A percentile compares a stretch with the other conserved stretches of the same genome.
Evolutionary conservation across 306 rosid species (phyloP).

Genomic region (Astragalus glycyphyllos): DNA sequence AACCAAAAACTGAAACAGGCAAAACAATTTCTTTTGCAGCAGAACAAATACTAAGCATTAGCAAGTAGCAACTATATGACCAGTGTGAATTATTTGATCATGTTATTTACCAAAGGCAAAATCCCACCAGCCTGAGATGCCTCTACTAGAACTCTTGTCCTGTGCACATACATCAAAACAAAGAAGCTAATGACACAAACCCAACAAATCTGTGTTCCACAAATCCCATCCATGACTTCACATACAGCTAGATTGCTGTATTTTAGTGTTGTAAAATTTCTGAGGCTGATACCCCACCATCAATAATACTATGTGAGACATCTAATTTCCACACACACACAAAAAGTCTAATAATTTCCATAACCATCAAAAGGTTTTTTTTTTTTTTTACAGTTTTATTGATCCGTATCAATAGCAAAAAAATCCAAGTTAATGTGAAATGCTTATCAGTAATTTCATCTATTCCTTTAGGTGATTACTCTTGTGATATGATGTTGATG

Average conservation of each 20-base stretch:
- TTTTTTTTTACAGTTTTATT: background rate
- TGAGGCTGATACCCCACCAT: constrained; percentile 46
- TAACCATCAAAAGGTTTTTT: background rate
- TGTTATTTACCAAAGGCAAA: constrained; percentile 37
- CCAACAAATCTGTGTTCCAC: constrained; percentile 21
- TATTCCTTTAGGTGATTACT: background rate
- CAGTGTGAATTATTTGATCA: constrained; percentile 10
- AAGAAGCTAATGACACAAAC: constrained; percentile 39
- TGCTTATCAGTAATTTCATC: background rate
- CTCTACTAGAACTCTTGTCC: constrained; percentile 21
- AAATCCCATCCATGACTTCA: constrained; percentile 47
- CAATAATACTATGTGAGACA: constrained; percentile 11
- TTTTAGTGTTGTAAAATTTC: constrained; percentile 30
- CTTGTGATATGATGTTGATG: constrained; percentile 35
- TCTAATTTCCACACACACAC: too few relatives aligned
- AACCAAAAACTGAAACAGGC: constrained; percentile 20
- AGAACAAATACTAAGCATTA: constrained; percentile 20
- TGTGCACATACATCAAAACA: constrained; percentile 36
- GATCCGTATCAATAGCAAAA: constrained; percentile 23
- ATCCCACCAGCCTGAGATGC: constrained; percentile 37
- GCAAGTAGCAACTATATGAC: background rate
- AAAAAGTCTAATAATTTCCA: constrained; percentile 3
- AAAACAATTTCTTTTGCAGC: constrained; percentile 6
- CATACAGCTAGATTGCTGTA: constrained; percentile 41
- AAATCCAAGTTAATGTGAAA: constrained; percentile 29